These are phyloP conservation scores for Oryza longistaminata DNA, from an alignment of 176 grass and related monocot species.

Conservation along the genomic window DNA sequence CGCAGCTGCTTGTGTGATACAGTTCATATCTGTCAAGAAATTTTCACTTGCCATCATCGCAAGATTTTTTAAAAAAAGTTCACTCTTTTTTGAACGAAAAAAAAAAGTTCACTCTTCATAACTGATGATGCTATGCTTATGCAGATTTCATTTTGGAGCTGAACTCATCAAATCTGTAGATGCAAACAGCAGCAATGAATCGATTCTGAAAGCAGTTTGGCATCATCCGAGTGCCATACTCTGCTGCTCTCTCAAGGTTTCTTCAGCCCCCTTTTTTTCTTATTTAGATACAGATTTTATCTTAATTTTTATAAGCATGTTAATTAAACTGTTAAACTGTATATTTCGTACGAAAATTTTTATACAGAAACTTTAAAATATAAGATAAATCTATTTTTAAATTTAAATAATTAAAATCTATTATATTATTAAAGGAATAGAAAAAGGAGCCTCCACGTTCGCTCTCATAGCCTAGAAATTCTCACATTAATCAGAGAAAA, in stretches of 20 bases:
- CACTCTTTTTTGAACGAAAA: neutral
- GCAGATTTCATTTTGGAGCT: slow-evolving; percentile 71
- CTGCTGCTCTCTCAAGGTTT: slow-evolving; percentile 87
- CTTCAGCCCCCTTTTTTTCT: neutral
- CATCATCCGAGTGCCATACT: slow-evolving; percentile 67
- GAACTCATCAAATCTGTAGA: slow-evolving; percentile 58
- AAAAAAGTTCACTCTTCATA: neutral
- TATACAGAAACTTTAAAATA: too few relatives aligned
- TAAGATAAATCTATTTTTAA: too few relatives aligned
- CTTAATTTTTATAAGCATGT: too few relatives aligned
- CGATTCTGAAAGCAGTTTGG: slow-evolving; percentile 66
- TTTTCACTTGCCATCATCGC: neutral
- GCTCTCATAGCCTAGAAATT: too few relatives aligned
- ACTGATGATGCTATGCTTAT: slow-evolving; percentile 16
- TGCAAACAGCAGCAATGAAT: slow-evolving; percentile 18
- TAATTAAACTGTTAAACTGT: too few relatives aligned
- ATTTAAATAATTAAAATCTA: too few relatives aligned
- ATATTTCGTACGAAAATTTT: too few relatives aligned
- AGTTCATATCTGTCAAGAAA: neutral
- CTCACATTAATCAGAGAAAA: too few relatives aligned
- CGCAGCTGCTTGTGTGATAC: neutral
- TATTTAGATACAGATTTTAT: too few relatives aligned
- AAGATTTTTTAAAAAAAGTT: too few relatives aligned
- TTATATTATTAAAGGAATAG: too few relatives aligned
- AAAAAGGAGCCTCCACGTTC: too few relatives aligned